Percentiles rank a stretch among this genome's conserved stretches.
These are phyloP conservation scores for Aspergillus quadricinctus DNA, from an alignment of 2,329 filamentous ascomycete genomes.

Conservation along the genomic window DNA sequence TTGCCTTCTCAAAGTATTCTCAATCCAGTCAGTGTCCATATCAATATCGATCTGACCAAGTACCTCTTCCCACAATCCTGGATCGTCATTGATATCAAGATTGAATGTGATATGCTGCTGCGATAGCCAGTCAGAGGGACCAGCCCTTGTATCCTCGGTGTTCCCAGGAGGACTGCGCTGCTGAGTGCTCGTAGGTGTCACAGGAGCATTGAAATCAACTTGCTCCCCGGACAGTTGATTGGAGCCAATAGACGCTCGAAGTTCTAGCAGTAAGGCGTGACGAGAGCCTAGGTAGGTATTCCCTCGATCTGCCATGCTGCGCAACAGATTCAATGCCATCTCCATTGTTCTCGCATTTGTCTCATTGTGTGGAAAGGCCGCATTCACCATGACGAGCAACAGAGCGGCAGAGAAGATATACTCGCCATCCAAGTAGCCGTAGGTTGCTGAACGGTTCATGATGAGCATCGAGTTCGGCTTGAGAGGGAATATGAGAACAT, in stretches of 20 bases:
- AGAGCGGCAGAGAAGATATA: conserved; percentile 53
- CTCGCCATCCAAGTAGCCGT: conserved; percentile 56
- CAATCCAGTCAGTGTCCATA: conserved; percentile 41
- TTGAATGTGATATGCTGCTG: conserved; percentile 28
- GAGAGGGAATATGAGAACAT: conserved; percentile 14
- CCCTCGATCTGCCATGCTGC: conserved; percentile 50
- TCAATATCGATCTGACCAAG: conserved; percentile 38
- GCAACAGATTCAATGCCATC: conserved; percentile 44
- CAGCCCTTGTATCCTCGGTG: neutral
- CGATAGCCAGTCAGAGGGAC: conserved; percentile 14
- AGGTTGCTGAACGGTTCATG: conserved; percentile 40
- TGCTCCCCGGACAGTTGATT: conserved; percentile 6
- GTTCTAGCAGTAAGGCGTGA: conserved; percentile 35
- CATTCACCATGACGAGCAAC: conserved; percentile 53
- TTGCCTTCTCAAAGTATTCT: conserved; percentile 25
- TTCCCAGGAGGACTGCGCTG: conserved; percentile 6
- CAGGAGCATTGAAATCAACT: conserved; percentile 3
- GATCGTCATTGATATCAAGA: conserved; percentile 35
- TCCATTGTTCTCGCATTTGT: conserved; percentile 45
- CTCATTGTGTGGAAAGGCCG: conserved; percentile 47
- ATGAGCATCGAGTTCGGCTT: neutral
- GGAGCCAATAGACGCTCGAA: conserved; percentile 28
- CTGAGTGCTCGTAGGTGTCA: conserved; percentile 14
- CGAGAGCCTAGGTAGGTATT: conserved; percentile 48
- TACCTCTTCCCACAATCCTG: conserved; percentile 40